Evolutionary conservation across 2,329 filamentous ascomycete genomes (phyloP), one percentile per base, ranked within the genome.

Genomic region (Alternaria brassicae): DNA sequence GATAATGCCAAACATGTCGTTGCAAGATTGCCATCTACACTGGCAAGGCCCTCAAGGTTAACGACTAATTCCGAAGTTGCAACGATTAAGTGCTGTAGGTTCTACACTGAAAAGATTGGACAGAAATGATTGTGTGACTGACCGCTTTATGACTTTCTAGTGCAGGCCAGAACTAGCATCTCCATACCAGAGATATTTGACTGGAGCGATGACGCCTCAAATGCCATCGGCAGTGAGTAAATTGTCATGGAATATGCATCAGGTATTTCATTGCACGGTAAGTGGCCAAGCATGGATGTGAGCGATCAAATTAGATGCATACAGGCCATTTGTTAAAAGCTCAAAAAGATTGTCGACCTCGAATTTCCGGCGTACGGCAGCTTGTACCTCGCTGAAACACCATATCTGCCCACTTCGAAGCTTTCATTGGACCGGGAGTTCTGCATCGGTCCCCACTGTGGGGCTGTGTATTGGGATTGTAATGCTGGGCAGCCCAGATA

Each of bases 11-110:
- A 67, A 60, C 65, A 63, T 19, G 55, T 81, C 21, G 75, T 83
- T 15, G 81, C 78, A 3, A 78, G 75, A 64, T 56, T 83, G n/a
- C 80, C 79, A 2, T 81, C 78, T 63, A 55, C 56, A 3, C 42
- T 79, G 32, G 77, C 78, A 61, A 80, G 79, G 9, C 78, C 77
- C 8, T 45, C 66, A 39, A 70, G 66, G 41, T 66, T 80, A 19
- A 74, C 71, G 0, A 82, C 78, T 5, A 72, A 69, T 55, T 82
- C 80, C 23, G 79, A 83, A 67, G 79, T 83, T 62, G 81, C 81
- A 27, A 83, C 80, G 1, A 78, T 83, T 45, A 66, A 67, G 45
- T 82, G 79, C 60, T 42, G 79, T 81, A 70, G 66, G 75, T 68
- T 48, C 28, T 57, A 37, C 54, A 59, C 53, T n/a, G n/a, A 57